Evolutionary conservation across 2,329 filamentous ascomycete genomes (phyloP).

Genomic region (Simplicillium aogashimaense): DNA sequence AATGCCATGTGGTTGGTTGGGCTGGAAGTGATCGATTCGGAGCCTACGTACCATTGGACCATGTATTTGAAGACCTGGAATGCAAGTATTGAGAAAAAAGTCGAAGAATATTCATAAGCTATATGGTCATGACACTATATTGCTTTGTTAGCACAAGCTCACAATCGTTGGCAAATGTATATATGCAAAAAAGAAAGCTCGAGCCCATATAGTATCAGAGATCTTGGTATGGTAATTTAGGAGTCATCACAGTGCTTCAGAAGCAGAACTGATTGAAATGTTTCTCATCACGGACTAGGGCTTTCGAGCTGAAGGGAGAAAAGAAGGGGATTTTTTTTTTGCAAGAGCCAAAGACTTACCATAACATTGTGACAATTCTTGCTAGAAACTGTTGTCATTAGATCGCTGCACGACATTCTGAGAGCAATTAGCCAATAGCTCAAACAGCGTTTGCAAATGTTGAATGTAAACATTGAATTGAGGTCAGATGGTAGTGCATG

Average conservation of each 20-base stretch:
- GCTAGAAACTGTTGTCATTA: no score
- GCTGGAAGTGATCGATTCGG: not conserved
- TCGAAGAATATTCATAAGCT: no score
- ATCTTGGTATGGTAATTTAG: conserved; percentile 54
- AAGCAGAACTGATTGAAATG: conserved; percentile 62
- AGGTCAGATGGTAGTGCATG: conserved; percentile 70
- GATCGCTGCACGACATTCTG: no score
- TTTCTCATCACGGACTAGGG: conserved; percentile 52
- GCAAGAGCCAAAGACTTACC: not conserved
- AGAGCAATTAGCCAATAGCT: no score
- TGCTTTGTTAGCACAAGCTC: conserved; percentile 1
- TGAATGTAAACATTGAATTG: not conserved
- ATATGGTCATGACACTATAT: not conserved
- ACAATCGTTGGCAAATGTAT: not conserved
- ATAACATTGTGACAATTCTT: not conserved
- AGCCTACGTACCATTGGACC: not conserved
- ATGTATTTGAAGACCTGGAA: conserved; percentile 3
- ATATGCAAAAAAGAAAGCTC: conserved; percentile 2
- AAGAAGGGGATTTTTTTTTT: no score
- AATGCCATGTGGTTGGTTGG: conserved; percentile 2
- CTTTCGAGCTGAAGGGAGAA: not conserved
- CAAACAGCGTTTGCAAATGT: not conserved
- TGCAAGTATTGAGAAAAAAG: not conserved
- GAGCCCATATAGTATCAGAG: conserved; percentile 35
- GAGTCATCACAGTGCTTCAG: conserved; percentile 59